Evolutionary conservation across 2,329 filamentous ascomycete genomes (phyloP), one percentile per base, ranked within the genome.

Genomic region (Cladobotryum protrusum): DNA sequence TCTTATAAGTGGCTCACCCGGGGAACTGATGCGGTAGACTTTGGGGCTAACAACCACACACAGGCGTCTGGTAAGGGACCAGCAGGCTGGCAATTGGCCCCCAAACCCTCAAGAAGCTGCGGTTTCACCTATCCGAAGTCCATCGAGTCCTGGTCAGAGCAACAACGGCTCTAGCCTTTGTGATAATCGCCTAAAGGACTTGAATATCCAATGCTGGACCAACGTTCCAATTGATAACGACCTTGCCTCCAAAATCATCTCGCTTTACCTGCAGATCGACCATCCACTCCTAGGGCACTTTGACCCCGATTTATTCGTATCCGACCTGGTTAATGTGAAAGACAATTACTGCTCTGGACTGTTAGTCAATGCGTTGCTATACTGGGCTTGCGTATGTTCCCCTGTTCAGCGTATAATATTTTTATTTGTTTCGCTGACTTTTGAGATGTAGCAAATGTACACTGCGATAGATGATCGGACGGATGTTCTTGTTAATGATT

Each of bases 231-330:
- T 71, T 5, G 41, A 57, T 1, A 57, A 63, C 41, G 57, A 64
- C 5, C 50, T 65, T 12, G 63, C 65, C n/a, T 62, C 61, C 2
- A 58, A 55, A 11, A 54, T 58, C 18, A 65, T 71, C n/a, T 70
- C 67, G 2, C 47, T 70, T 2, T 70, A 71, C 39, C 51, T 70
- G 5, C 55, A 60, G 45, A 70, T 67, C 2, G 68, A 72, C 12
- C 66, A 71, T 47, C 67, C 69, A 0, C 56, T 72, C 1, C 52
- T 72, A 12, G 66, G 65, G 1, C 48, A 60, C 0, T 72, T 72
- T 45, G 60, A 70, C 19, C 56, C 69, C 0, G 15, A 57, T 17
- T 49, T 67, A 1, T 69, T 72, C 44, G 50, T 72, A 24, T 42
- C 52, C 5, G 66, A 72, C 47, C 56, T 72, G 3, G 50, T 69